Conservation (phyloP, 1,284 basidiomycete genomes). For the Stygiomarasmius scandens region DNA sequence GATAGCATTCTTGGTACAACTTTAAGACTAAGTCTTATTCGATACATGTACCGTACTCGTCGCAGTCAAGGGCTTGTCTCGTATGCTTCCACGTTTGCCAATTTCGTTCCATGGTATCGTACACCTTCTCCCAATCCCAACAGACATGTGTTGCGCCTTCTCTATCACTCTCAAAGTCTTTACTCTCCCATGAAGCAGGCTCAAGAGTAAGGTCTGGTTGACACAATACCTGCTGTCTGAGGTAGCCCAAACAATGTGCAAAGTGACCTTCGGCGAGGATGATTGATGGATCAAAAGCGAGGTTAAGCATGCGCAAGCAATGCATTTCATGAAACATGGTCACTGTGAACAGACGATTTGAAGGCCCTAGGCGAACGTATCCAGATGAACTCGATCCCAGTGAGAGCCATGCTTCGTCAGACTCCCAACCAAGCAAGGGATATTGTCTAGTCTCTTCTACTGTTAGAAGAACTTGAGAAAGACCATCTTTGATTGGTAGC, state of each 20-base stretch:
- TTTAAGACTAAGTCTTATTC: not conserved
- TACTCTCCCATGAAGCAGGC: constrained; percentile 13
- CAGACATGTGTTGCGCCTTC: constrained; percentile 16
- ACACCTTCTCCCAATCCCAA: constrained; percentile 13
- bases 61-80: not conserved
- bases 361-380: constrained; percentile 25
- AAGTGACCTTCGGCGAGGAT: constrained; percentile 23
- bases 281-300: constrained; percentile 24
- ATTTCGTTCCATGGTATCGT: constrained; percentile 36
- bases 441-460: constrained; percentile 24
- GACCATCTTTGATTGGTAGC: constrained; percentile 3
- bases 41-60: not conserved
- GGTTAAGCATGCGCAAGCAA: constrained; percentile 30
- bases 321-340: constrained; percentile 37
- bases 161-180: constrained; percentile 6
- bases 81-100: constrained; percentile 28
- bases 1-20: no score
- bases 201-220: constrained; percentile 32
- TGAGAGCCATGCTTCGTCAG: constrained; percentile 22
- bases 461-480: constrained; percentile 13
- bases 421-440: constrained; percentile 15
- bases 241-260: constrained; percentile 34
- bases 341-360: constrained; percentile 28
- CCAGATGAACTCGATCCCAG: constrained; percentile 19
- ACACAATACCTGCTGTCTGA: constrained; percentile 32